These are phyloP conservation scores for Dendrocalamus sinicus DNA, from an alignment of 176 grass and related monocot species.

Conservation along the genomic window DNA sequence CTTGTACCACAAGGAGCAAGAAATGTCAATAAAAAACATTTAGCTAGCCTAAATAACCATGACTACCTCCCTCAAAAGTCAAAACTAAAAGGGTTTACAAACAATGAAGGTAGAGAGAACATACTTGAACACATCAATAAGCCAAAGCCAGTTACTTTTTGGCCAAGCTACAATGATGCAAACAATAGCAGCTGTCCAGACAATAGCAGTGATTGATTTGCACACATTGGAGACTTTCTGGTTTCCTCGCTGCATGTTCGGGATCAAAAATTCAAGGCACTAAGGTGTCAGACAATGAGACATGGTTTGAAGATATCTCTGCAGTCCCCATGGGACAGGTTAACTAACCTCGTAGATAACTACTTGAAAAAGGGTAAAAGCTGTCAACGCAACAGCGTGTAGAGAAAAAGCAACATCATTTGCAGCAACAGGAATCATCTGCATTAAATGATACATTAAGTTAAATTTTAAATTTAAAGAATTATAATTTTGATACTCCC, in stretches of 20 bases:
- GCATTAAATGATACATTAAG: conserved; percentile 30
- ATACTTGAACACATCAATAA: conserved; percentile 92
- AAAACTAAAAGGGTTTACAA: background rate
- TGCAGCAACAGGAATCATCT: conserved; percentile 97
- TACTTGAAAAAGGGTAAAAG: conserved; percentile 93
- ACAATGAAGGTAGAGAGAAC: conserved; percentile 29
- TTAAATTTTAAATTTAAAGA: background rate
- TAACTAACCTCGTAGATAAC: conserved; percentile 92
- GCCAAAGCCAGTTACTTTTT: conserved; percentile 90
- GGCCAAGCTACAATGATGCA: conserved; percentile 78
- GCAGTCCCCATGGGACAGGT: background rate
- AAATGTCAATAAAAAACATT: conserved; percentile 2
- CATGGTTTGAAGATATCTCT: background rate
- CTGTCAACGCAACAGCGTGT: conserved; percentile 90
- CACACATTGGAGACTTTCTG: conserved; percentile 89
- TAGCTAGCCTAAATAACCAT: background rate
- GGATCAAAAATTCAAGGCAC: conserved; percentile 35
- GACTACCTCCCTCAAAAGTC: background rate
- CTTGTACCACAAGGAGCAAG: conserved; percentile 9
- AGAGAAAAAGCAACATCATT: conserved; percentile 96
- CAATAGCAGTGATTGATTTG: conserved; percentile 66
- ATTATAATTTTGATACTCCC: conserved; percentile 6
- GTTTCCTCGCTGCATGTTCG: conserved; percentile 68
- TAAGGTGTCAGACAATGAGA: conserved; percentile 1
- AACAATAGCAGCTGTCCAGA: conserved; percentile 65